A percentile compares a stretch with the other conserved stretches of the same genome.
These are phyloP conservation scores for Arachis hypogaea DNA, from an alignment of 306 rosid genomes.

Conservation along the genomic window DNA sequence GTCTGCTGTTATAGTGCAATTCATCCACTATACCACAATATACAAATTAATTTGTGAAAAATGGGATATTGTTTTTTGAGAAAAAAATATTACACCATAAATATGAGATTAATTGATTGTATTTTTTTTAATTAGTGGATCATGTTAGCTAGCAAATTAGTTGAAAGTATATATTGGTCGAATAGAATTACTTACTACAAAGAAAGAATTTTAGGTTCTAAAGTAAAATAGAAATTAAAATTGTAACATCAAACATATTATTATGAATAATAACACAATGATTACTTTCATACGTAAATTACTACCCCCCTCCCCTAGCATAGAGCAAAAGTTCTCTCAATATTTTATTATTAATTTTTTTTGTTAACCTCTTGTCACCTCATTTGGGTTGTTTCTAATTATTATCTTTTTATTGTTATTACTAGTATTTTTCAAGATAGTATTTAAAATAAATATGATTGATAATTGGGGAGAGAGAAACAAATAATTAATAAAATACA, in stretches of 20 bases:
- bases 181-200: too few species aligned
- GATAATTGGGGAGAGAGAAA: conserved; percentile 37
- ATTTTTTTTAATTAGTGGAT: too few species aligned
- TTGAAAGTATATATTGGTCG: too few species aligned
- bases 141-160: too few species aligned
- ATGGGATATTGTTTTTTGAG: too few species aligned
- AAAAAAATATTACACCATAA: too few species aligned
- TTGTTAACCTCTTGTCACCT: conserved; percentile 9
- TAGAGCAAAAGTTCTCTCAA: not conserved
- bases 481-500: conserved; percentile 5
- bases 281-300: not conserved
- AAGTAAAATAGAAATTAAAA: not conserved
- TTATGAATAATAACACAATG: not conserved
- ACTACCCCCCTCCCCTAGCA: not conserved
- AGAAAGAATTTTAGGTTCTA: not conserved
- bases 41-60: too few species aligned
- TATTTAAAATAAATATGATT: not conserved
- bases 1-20: too few species aligned
- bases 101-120: too few species aligned
- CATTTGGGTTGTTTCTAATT: conserved; percentile 10
- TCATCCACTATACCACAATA: too few species aligned
- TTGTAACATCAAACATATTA: conserved; percentile 7
- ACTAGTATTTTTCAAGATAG: too few species aligned
- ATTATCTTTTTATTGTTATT: too few species aligned
- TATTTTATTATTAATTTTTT: not conserved